Conservation (phyloP, 345 rosid genomes). For the Moricandia arvensis region DNA sequence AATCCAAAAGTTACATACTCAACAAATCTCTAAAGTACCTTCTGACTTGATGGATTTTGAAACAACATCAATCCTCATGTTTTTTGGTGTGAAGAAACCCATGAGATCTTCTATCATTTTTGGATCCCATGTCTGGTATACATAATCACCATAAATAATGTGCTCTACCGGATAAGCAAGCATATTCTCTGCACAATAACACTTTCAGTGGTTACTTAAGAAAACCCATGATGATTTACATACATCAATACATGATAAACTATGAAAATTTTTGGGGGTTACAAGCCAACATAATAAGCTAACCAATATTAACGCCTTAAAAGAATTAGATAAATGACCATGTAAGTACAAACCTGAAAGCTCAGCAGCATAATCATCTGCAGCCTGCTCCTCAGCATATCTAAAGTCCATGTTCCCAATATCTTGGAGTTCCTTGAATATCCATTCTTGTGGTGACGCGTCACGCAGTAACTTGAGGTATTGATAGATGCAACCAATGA, state of each 20-base stretch:
- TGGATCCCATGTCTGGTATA: slow-evolving; percentile 80
- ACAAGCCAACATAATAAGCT: slow-evolving; percentile 8
- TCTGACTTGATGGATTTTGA: slow-evolving; percentile 64
- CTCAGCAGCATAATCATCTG: slow-evolving; percentile 94
- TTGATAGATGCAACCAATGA: slow-evolving; percentile 82
- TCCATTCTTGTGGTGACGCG: slow-evolving; percentile 90
- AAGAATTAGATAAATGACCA: slow-evolving; percentile 18
- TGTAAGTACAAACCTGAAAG: slow-evolving; percentile 70
- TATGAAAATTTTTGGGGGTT: not conserved
- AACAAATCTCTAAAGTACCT: slow-evolving; percentile 46
- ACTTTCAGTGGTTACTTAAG: slow-evolving; percentile 6
- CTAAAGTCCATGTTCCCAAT: slow-evolving; percentile 91
- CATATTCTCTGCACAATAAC: slow-evolving; percentile 64
- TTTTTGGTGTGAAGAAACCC: slow-evolving; percentile 70
- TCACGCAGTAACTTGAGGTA: slow-evolving; percentile 70
- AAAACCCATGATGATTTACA: slow-evolving; percentile 11
- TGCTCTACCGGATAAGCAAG: slow-evolving; percentile 83
- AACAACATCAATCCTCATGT: slow-evolving; percentile 91
- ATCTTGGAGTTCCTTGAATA: slow-evolving; percentile 94
- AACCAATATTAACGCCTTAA: not conserved
- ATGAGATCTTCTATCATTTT: slow-evolving; percentile 58
- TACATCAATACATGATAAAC: slow-evolving; percentile 14
- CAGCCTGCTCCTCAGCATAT: slow-evolving; percentile 93
- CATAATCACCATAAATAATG: slow-evolving; percentile 80
- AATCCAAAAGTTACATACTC: slow-evolving; percentile 4